Percentiles rank a stretch among this genome's conserved stretches.
phyloP scores from a whole-genome alignment of 805 yeast genomes.

The Cyberlindnera saturnus region DNA sequence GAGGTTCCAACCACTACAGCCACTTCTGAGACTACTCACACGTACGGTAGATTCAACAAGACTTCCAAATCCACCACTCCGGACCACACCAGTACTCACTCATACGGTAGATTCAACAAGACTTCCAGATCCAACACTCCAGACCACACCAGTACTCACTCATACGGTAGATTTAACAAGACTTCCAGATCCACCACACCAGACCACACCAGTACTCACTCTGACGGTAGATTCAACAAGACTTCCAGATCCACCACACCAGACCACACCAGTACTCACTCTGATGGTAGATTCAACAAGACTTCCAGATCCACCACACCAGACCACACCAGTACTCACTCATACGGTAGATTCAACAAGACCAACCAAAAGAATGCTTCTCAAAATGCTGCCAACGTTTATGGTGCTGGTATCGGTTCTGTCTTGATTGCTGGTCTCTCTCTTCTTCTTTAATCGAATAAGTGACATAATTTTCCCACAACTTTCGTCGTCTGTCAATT shows the following conservation, averaged over 20 bases:
- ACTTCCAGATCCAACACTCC: conserved; percentile 33
- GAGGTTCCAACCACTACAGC: conserved; percentile 17
- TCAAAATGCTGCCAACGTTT: conserved; percentile 19
- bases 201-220: conserved; percentile 41
- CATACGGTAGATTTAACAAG: conserved; percentile 45
- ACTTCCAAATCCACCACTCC: conserved; percentile 32
- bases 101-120: conserved; percentile 49
- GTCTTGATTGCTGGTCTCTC: conserved; percentile 47
- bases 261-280: conserved; percentile 45
- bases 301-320: conserved; percentile 33
- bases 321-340: conserved; percentile 46
- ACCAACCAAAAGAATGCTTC: conserved; percentile 26
- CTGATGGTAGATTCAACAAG: conserved; percentile 49
- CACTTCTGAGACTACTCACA: conserved; percentile 44
- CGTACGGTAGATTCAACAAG: conserved; percentile 49
- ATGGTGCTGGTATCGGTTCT: conserved; percentile 34
- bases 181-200: conserved; percentile 32
- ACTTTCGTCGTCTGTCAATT: neutral
- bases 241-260: conserved; percentile 28
- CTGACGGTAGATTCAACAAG: conserved; percentile 47
- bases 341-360: conserved; percentile 48
- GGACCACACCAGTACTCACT: conserved; percentile 44
- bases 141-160: conserved; percentile 42
- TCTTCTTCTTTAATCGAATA: conserved; percentile 32
- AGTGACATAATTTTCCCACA: too few species aligned